Evolutionary conservation across 768 basidiomycete species (phyloP).

Genomic region (Pleurotus platypus): DNA sequence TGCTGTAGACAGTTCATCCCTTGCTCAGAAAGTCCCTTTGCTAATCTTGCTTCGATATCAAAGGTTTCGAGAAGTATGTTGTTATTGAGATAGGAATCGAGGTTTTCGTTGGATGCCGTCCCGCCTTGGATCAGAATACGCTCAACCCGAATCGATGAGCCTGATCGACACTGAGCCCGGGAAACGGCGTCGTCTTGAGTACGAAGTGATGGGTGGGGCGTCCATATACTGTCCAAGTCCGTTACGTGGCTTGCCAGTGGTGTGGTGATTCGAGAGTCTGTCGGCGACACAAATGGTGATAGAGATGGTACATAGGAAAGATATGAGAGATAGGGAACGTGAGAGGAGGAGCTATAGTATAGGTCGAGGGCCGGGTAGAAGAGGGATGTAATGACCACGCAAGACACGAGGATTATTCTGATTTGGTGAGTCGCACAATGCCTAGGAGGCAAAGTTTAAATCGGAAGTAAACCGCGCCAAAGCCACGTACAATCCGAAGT

Average conservation of each 20-base stretch:
- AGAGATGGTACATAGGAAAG: constrained; percentile 27
- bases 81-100: constrained; percentile 54
- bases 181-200: constrained; percentile 68
- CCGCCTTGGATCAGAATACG: constrained; percentile 65
- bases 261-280: constrained; percentile 19
- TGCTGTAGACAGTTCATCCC: constrained; percentile 52
- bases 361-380: constrained; percentile 89
- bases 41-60: constrained; percentile 59
- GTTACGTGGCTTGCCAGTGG: not conserved
- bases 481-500: constrained; percentile 73
- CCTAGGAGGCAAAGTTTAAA: constrained; percentile 31
- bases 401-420: constrained; percentile 82
- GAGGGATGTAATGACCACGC: constrained; percentile 83
- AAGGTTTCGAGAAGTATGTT: constrained; percentile 62
- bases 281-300: constrained; percentile 44
- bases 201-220: constrained; percentile 57
- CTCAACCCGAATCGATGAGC: constrained; percentile 72
- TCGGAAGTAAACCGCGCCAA: constrained; percentile 9
- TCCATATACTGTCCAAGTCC: constrained; percentile 73
- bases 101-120: constrained; percentile 28
- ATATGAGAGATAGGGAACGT: constrained; percentile 52
- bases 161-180: constrained; percentile 66
- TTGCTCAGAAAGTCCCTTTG: constrained; percentile 33
- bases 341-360: constrained; percentile 52
- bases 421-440: constrained; percentile 91